phyloP scores from a whole-genome alignment of 2,329 filamentous ascomycete genomes.

The Venturia effusa region DNA sequence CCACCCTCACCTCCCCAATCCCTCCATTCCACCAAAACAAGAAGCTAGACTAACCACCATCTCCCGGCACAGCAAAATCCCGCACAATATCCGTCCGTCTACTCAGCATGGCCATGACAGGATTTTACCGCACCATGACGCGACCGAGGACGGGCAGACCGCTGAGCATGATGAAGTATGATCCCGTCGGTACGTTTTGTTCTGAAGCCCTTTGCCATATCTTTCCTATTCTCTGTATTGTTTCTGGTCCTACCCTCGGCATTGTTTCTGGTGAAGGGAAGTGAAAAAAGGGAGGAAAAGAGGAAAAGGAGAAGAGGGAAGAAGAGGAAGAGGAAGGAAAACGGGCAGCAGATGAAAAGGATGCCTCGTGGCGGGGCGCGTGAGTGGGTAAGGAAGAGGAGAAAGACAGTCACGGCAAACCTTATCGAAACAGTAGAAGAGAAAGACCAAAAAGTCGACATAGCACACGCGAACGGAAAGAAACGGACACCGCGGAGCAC shows the following conservation, averaged over 20 bases:
- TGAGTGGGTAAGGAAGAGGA: no score
- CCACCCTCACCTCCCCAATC: background rate
- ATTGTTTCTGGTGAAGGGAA: no score
- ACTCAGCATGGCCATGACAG: constrained; percentile 96
- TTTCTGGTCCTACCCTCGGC: no score
- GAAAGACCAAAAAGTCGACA: background rate
- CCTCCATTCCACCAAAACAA: background rate
- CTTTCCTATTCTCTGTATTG: no score
- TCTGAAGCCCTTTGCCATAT: no score
- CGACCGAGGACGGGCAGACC: constrained; percentile 72
- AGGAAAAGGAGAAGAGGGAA: no score
- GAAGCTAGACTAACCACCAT: background rate
- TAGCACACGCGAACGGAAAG: background rate
- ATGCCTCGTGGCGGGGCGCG: no score
- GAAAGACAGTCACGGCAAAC: no score
- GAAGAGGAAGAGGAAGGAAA: no score
- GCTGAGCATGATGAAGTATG: constrained; percentile 97
- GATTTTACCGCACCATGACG: constrained; percentile 87
- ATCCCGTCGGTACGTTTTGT: constrained; percentile 72
- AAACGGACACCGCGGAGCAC: background rate
- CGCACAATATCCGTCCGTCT: constrained; percentile 89
- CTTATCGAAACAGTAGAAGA: no score
- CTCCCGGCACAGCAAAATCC: constrained; percentile 68
- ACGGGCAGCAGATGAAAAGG: no score
- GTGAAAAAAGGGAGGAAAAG: no score